A percentile compares a stretch with the other conserved stretches of the same genome.
These are phyloP conservation scores for Penicillium fuscoglaucum DNA, from an alignment of 2,329 filamentous ascomycete species.

Conservation along the genomic window DNA sequence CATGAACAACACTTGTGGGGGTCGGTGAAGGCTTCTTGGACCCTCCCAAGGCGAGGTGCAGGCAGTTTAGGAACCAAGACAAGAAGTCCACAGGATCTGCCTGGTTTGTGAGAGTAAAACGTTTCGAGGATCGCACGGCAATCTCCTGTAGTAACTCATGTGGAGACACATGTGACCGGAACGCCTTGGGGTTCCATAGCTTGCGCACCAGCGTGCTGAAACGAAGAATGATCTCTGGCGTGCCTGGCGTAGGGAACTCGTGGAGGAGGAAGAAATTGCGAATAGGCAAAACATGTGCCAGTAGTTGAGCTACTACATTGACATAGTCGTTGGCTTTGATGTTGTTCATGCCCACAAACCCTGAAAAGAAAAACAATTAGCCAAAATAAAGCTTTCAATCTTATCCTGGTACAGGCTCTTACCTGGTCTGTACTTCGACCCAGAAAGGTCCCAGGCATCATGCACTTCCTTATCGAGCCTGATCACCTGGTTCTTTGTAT, in stretches of 20 bases:
- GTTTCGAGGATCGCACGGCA: slow-evolving; percentile 83
- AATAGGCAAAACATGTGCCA: slow-evolving; percentile 85
- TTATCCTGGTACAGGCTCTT: slow-evolving; percentile 7
- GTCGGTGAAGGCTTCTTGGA: slow-evolving; percentile 76
- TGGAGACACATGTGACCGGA: slow-evolving; percentile 94
- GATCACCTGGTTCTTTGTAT: slow-evolving; percentile 76
- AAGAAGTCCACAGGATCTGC: slow-evolving; percentile 96
- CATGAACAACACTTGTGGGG: slow-evolving; percentile 74
- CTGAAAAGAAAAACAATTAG: slow-evolving; percentile 25
- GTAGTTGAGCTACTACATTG: slow-evolving; percentile 88
- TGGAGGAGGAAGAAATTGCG: slow-evolving; percentile 91
- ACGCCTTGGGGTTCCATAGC: slow-evolving; percentile 95
- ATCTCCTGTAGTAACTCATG: slow-evolving; percentile 97
- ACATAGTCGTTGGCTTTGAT: slow-evolving; percentile 99
- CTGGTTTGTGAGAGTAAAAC: slow-evolving; percentile 85
- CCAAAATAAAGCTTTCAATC: not conserved
- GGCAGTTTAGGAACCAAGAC: slow-evolving; percentile 95
- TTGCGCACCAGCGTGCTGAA: slow-evolving; percentile 90
- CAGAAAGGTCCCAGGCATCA: slow-evolving; percentile 72
- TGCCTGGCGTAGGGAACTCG: slow-evolving; percentile 63
- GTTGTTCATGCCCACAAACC: slow-evolving; percentile 99
- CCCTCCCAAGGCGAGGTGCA: slow-evolving; percentile 88
- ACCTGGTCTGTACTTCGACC: slow-evolving; percentile 82
- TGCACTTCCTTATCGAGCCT: slow-evolving; percentile 67
- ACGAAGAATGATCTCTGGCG: slow-evolving; percentile 79